Evolutionary conservation across 805 yeast genomes (phyloP), one percentile per base, ranked within the genome.

Genomic region (Teunomyces atbi): DNA sequence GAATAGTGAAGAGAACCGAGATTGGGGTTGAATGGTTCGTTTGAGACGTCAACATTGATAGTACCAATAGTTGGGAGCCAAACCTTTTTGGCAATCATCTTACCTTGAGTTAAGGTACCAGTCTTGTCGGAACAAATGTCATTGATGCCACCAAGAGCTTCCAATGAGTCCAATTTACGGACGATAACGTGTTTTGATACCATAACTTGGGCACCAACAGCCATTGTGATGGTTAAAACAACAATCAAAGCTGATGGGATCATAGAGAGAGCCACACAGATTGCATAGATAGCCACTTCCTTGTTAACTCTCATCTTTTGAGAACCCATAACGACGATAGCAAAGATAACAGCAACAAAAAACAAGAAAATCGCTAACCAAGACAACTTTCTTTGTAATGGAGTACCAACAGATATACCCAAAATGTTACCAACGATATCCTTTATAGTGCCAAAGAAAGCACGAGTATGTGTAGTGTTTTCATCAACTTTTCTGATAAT

Each of bases 241-340:
- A 86, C 94, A 50, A 85, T 84, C 56, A 86, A 73, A 0, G 91
- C 83, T 2, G 90, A 85, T 2, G 94, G 94, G 53, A 86, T 86
- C 89, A 86, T 86, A 4, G 91, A 81, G 41, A 86, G 69, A 0
- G 86, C 87, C 41, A 86, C 91, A 68, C 95, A 89, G 58, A 89
- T 84, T 20, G 96, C 96, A 60, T 89, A 89, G 41, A 89, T 82
- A 11, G 95, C 96, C 30, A 89, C 94, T 55, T 88, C 89, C 46
- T 75, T 79, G 53, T 80, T 82, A n/a, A 89, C 96, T 10, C 69
- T 58, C 64, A 88, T 82, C 49, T 77, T 77, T 65, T 89, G 95
- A 7, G 94, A 81, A 2, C 83, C 95, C 95, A 89, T 85, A 3
- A 87, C 95, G 15, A 89, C 81, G 47, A 89, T 82, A 1, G 96